Conservation (phyloP, 768 basidiomycete genomes). For the Termitomyces sp. region DNA sequence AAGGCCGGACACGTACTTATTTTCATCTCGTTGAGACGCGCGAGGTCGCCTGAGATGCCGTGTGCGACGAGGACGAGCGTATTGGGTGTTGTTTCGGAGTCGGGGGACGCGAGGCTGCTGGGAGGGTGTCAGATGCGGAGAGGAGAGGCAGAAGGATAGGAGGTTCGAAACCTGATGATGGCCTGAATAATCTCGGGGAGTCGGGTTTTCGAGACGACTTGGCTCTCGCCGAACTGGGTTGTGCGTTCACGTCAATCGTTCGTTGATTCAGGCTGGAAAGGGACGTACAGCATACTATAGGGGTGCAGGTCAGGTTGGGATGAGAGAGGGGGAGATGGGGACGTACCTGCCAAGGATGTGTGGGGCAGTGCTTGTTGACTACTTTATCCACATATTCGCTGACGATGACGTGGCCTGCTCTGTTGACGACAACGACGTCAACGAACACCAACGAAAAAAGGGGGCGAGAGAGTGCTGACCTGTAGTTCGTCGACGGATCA, state of each 20-base stretch:
- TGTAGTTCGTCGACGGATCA: constrained; percentile 69
- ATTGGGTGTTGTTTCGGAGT: constrained; percentile 70
- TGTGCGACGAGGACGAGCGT: constrained; percentile 73
- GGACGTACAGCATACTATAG: constrained; percentile 61
- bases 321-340: constrained; percentile 11
- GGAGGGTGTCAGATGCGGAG: not conserved
- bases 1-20: too few relatives aligned
- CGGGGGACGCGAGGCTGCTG: constrained; percentile 73
- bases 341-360: constrained; percentile 71
- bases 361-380: constrained; percentile 58
- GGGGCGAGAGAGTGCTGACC: constrained; percentile 39
- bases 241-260: constrained; percentile 6
- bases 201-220: constrained; percentile 61
- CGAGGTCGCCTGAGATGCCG: constrained; percentile 48
- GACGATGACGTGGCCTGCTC: constrained; percentile 72
- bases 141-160: not conserved
- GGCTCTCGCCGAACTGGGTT: constrained; percentile 73
- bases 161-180: constrained; percentile 53
- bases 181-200: constrained; percentile 72
- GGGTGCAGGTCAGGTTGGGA: constrained; percentile 7
- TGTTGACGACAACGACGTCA: constrained; percentile 18
- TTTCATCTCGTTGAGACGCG: constrained; percentile 64
- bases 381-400: constrained; percentile 65
- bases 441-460: constrained; percentile 8
- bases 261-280: too few relatives aligned